Base-by-base conservation (phyloP, 768 basidiomycete genomes). In the Lactarius trivialis region DNA sequence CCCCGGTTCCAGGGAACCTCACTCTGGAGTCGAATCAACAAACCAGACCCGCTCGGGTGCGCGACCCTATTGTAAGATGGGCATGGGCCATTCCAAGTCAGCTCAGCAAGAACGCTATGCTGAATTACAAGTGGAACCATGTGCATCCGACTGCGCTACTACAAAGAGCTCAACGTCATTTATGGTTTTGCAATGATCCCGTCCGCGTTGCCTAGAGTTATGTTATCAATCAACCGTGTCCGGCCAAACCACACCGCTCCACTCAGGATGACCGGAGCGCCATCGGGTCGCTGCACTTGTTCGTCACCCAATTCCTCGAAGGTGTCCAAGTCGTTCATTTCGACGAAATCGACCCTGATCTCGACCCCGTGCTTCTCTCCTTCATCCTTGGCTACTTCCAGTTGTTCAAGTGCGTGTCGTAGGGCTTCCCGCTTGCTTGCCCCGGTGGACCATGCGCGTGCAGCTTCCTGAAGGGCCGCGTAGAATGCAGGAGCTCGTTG, bases 211-310 rank as follows among this genome's bases (percentile, higher is more conserved):
- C 85, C 93, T 1, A 97, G 73, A 48, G 97, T 76, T 56, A 97
- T 73, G 71, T 98, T 99, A 74, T 99, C 96, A 48, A 99, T 98
- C 67, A 99, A 72, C 66, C 95, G 81, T 43, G 94, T 98, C 71
- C 79, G 81, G 43, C 91, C 92, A 2, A 95, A 82, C 82, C 88
- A 89, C 65, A 95, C 69, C 32, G 92, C 93, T 2, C 93, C 94
- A 64, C 93, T 96, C 55, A 98, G 68, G 24, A 97, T 82, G 33
- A 88, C 83, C 9, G 81, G 64, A 70, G 21, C 64, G 72, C 71
- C 63, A 71, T 70, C 15, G 70, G 11, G 65, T 67, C 28, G 66
- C 66, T 7, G 68, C 17, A 60, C 65, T 9, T 58, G 73, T 63
- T 62, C 63, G 14, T 74, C 68, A 8, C 77, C 75, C 28, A 95